phyloP scores from a whole-genome alignment of 2,329 filamentous ascomycete genomes.

The Atkinsonella hypoxylon region DNA sequence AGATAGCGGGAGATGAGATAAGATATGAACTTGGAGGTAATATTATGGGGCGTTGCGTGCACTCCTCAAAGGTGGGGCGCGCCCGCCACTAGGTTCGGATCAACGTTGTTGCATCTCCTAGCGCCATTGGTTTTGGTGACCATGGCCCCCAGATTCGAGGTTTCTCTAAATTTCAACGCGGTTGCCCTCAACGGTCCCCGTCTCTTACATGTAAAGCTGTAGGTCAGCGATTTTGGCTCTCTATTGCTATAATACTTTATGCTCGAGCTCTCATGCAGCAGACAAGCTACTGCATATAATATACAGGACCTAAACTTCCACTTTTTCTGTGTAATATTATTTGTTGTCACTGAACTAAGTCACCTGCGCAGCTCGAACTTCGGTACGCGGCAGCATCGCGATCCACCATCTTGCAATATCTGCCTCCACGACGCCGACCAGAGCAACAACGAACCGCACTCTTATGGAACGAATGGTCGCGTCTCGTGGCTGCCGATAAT shows the following conservation, averaged over 20 bases:
- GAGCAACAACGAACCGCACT: slow-evolving; percentile 12
- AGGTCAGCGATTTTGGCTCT: slow-evolving; percentile 5
- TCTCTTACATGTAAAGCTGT: slow-evolving; percentile 7
- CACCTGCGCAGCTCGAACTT: slow-evolving; percentile 7
- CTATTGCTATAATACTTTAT: slow-evolving; percentile 1
- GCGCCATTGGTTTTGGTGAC: slow-evolving; percentile 30
- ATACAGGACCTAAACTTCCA: background rate
- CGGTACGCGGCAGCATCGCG: slow-evolving; percentile 11
- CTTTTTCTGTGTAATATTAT: background rate
- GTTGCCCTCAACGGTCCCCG: slow-evolving; percentile 4
- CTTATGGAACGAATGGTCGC: slow-evolving; percentile 24
- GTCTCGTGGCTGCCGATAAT: slow-evolving; percentile 30
- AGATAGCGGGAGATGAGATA: slow-evolving; percentile 7
- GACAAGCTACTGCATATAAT: background rate
- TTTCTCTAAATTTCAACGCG: slow-evolving; percentile 29
- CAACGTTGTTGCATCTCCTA: slow-evolving; percentile 25
- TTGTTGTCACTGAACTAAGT: background rate
- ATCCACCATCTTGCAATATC: slow-evolving; percentile 8
- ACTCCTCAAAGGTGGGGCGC: slow-evolving; percentile 2
- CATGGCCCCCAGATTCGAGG: slow-evolving; percentile 25
- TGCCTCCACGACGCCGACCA: slow-evolving; percentile 7
- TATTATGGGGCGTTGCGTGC: background rate
- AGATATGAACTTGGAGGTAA: slow-evolving; percentile 5
- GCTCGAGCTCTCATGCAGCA: slow-evolving; percentile 3
- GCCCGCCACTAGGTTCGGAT: slow-evolving; percentile 16